Evolutionary conservation across 805 yeast species (phyloP).

Genomic region (Spathaspora sp.): DNA sequence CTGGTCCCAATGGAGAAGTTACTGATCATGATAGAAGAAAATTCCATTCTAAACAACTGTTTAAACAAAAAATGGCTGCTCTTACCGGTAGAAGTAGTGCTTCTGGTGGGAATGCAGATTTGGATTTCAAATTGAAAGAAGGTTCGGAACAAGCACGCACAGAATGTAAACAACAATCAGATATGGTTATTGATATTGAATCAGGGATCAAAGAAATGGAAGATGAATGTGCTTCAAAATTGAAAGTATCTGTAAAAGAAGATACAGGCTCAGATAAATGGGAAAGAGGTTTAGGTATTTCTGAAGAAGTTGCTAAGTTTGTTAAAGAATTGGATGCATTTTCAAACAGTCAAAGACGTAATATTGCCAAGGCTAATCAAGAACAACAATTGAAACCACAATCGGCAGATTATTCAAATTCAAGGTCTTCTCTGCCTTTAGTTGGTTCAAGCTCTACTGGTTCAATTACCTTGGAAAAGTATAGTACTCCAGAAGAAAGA

Average conservation of each 20-base stretch:
- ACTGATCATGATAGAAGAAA: conserved; percentile 81
- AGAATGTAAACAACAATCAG: conserved; percentile 54
- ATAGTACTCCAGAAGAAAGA: conserved; percentile 59
- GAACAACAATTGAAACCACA: neutral
- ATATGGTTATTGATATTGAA: conserved; percentile 68
- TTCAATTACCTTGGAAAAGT: conserved; percentile 12
- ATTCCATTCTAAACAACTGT: conserved; percentile 72
- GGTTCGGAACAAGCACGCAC: conserved; percentile 48
- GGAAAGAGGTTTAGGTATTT: conserved; percentile 79
- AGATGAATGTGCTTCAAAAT: conserved; percentile 40
- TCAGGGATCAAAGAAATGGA: conserved; percentile 63
- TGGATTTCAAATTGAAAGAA: conserved; percentile 51
- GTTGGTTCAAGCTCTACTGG: conserved; percentile 6
- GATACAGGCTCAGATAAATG: conserved; percentile 62
- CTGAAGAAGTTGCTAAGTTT: conserved; percentile 57
- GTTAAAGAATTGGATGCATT: conserved; percentile 49
- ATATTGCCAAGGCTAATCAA: conserved; percentile 9
- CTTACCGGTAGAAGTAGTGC: conserved; percentile 65
- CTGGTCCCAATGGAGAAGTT: conserved; percentile 83
- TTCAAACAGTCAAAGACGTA: conserved; percentile 9
- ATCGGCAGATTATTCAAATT: neutral
- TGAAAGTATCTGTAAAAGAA: conserved; percentile 39
- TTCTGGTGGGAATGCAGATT: conserved; percentile 46
- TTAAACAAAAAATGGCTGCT: conserved; percentile 88
- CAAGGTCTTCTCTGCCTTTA: conserved; percentile 4